Conservation (phyloP, 306 rosid genomes). For the Vicia faba region DNA sequence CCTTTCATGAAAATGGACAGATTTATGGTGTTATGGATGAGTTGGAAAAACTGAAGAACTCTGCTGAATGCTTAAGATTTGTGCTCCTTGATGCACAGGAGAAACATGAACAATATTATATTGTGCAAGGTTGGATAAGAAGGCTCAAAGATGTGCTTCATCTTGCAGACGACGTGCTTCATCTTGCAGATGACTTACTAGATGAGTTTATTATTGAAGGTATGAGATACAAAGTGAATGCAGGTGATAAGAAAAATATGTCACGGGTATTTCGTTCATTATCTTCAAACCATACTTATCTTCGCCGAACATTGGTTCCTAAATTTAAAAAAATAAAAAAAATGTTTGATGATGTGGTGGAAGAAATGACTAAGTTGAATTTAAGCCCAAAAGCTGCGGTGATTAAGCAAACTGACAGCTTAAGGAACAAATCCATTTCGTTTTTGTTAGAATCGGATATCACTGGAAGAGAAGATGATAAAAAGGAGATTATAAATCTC, state of each 20-base stretch:
- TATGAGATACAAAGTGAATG: not conserved
- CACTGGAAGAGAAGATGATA: constrained; percentile 1
- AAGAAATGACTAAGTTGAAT: not conserved
- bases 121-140: not conserved
- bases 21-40: constrained; percentile 14
- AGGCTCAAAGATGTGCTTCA: not conserved
- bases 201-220: not conserved
- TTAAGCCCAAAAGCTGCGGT: not conserved
- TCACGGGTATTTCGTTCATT: not conserved
- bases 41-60: constrained; percentile 2
- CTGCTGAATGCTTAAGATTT: not conserved
- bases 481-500: constrained; percentile 10
- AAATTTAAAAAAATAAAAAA: not conserved
- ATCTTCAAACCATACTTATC: not conserved
- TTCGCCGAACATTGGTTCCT: not conserved
- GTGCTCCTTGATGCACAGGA: constrained; percentile 9
- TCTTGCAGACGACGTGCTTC: not conserved
- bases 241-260: not conserved
- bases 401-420: not conserved
- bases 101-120: not conserved
- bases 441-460: constrained; percentile 20
- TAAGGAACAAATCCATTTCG: not conserved
- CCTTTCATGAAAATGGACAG: constrained; percentile 4
- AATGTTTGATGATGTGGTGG: not conserved
- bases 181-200: not conserved